Percentiles rank a stretch among this genome's conserved stretches.
These are phyloP conservation scores for Haplosporangium sp. DNA, from an alignment of 371 early-diverging fungal species.

Conservation along the genomic window DNA sequence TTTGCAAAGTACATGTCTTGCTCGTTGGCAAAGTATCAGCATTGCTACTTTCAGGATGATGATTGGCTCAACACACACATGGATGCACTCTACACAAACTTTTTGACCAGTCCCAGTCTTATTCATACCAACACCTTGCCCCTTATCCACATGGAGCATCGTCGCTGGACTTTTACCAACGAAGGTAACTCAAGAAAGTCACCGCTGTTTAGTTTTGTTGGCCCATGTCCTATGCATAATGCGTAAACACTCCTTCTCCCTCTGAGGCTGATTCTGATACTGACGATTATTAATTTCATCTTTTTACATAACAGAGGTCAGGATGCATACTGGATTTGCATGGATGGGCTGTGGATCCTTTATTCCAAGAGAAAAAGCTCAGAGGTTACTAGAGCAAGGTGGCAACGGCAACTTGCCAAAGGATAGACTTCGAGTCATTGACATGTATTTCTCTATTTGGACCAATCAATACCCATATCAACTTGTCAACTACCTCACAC, in stretches of 20 bases:
- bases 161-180: conserved; percentile 70
- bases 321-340: conserved; percentile 70
- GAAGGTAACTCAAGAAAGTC: conserved; percentile 48
- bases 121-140: conserved; percentile 73
- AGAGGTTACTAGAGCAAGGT: conserved; percentile 62
- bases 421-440: conserved; percentile 64
- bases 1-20: conserved; percentile 72
- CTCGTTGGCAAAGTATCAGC: conserved; percentile 65
- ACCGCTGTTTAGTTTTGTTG: not conserved
- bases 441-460: conserved; percentile 75
- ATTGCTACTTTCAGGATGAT: conserved; percentile 76
- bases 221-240: not conserved
- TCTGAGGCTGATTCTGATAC: too few species aligned
- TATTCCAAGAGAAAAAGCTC: conserved; percentile 61
- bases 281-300: too few species aligned
- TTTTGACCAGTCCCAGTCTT: conserved; percentile 65
- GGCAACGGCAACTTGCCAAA: conserved; percentile 65
- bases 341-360: conserved; percentile 73
- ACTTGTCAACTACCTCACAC: conserved; percentile 64
- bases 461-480: conserved; percentile 76
- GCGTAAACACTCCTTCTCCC: too few species aligned
- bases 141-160: conserved; percentile 64
- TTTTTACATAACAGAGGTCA: conserved; percentile 3
- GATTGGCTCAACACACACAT: conserved; percentile 65
- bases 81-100: conserved; percentile 73